A percentile compares a stretch with the other conserved stretches of the same genome.
phyloP scores from a whole-genome alignment of 2,329 filamentous ascomycete species.

The Fusarium algeriense region DNA sequence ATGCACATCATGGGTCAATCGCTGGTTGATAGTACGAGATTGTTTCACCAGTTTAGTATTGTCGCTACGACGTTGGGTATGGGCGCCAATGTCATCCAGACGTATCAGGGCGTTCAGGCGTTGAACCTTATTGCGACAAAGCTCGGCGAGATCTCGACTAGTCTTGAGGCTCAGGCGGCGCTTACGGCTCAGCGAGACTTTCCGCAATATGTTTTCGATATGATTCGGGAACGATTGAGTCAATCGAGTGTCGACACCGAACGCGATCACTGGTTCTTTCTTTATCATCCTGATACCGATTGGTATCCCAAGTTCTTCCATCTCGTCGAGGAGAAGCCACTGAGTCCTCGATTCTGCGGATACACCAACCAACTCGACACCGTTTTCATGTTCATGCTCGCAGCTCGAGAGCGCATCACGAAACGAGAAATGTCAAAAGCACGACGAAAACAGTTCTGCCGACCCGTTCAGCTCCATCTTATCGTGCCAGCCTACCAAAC shows the following conservation, averaged over 20 bases:
- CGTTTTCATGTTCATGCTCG: constrained; percentile 56
- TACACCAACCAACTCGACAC: constrained; percentile 58
- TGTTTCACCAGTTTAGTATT: constrained; percentile 50
- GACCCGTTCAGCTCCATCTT: constrained; percentile 51
- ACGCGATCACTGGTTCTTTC: constrained; percentile 55
- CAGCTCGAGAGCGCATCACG: constrained; percentile 46
- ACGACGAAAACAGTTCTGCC: constrained; percentile 35
- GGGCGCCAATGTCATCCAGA: constrained; percentile 52
- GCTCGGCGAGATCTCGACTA: constrained; percentile 51
- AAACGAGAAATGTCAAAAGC: constrained; percentile 46
- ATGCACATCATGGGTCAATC: constrained; percentile 54
- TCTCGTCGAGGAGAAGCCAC: constrained; percentile 50
- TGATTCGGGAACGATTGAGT: constrained; percentile 53
- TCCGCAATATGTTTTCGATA: constrained; percentile 53
- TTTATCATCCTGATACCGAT: constrained; percentile 57
- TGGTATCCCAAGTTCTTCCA: constrained; percentile 58
- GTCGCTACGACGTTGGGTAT: constrained; percentile 50
- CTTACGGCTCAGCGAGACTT: constrained; percentile 54
- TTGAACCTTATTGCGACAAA: constrained; percentile 53
- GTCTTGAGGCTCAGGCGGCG: constrained; percentile 52
- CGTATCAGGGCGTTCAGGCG: constrained; percentile 53
- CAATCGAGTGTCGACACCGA: constrained; percentile 49
- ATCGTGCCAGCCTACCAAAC: constrained; percentile 57
- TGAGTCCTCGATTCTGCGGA: constrained; percentile 54
- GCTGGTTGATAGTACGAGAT: constrained; percentile 49